Evolutionary conservation across 768 basidiomycete species (phyloP), one percentile per base, ranked within the genome.

Genomic region (Butyriboletus loyo): DNA sequence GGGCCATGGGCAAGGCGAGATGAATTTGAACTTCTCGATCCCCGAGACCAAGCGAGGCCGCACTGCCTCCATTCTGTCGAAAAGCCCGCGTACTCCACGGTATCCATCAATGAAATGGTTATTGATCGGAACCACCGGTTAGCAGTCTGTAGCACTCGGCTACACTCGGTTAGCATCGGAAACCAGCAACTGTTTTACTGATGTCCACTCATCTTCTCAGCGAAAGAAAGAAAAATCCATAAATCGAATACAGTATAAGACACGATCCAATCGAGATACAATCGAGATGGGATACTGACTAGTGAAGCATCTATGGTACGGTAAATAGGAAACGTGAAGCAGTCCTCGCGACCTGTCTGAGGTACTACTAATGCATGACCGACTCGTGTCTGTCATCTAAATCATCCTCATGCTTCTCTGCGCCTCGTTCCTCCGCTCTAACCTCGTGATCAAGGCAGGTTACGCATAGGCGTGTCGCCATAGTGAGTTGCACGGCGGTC

Each of bases 401-500:
- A 38, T 45, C 35, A 27, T 34, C 25, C 24, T 19, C 28, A 13
- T 47, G n/a, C 41, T 45, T 38, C 25, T 11, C 38, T 25, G 4
- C 21, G 38, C 39, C 37, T 43, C 44, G 40, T 24, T 17, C 27
- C 37, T 45, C n/a, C 21, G 19, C 27, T 9, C 32, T 19, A 30
- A 36, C 53, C 24, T 21, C 53, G 36, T 21, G 49, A 37, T 69
- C 49, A 68, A 41, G 66, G 67, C 40, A 68, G 52, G 56, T 50
- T 47, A 31, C 68, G 70, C 68, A 69, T 71, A 9, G 65, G 59
- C 1, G 56, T 56, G 40, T 59, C 65, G 15, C 68, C 65, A 32
- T 58, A 69, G 7, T 54, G 52, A 17, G 60, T 71, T 13, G 66
- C 55, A 30, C 68, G 70, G 36, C 69, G 68, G 44, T 70, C 71